Evolutionary conservation across 192 early-diverging fungal genomes (phyloP).

Genomic region (Endogone sp.): DNA sequence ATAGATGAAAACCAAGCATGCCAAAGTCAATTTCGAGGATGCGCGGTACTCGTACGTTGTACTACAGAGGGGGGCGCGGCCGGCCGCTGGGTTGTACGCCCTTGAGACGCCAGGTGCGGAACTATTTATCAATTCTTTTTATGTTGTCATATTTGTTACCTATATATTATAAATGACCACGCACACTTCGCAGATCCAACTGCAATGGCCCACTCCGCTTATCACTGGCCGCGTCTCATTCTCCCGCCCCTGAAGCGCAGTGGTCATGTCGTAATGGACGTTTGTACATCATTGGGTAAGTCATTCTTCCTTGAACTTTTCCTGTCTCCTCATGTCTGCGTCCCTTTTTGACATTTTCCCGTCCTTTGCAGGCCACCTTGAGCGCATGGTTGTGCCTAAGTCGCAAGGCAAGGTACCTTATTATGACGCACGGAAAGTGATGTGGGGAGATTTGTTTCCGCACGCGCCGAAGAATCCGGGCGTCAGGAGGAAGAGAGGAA

Average conservation of each 20-base stretch:
- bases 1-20: constrained; percentile 62
- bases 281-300: constrained; percentile 46
- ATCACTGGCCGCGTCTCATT: constrained; percentile 67
- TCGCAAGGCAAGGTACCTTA: constrained; percentile 66
- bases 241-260: constrained; percentile 75
- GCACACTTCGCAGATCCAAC: constrained; percentile 16
- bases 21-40: constrained; percentile 66
- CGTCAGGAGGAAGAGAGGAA: neutral
- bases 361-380: constrained; percentile 48
- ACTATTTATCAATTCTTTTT: constrained; percentile 3
- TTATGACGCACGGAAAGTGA: constrained; percentile 67
- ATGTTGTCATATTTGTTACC: neutral
- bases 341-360: no score
- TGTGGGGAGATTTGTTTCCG: constrained; percentile 85
- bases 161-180: neutral
- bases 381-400: constrained; percentile 68
- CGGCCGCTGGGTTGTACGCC: constrained; percentile 17
- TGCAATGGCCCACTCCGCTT: constrained; percentile 35
- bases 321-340: no score
- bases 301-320: no score
- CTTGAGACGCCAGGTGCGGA: constrained; percentile 16
- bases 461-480: constrained; percentile 56
- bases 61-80: constrained; percentile 61
- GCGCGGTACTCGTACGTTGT: constrained; percentile 76
- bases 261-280: constrained; percentile 72